phyloP scores from a whole-genome alignment of 306 rosid genomes.

The Citrullus mucosospermus region DNA sequence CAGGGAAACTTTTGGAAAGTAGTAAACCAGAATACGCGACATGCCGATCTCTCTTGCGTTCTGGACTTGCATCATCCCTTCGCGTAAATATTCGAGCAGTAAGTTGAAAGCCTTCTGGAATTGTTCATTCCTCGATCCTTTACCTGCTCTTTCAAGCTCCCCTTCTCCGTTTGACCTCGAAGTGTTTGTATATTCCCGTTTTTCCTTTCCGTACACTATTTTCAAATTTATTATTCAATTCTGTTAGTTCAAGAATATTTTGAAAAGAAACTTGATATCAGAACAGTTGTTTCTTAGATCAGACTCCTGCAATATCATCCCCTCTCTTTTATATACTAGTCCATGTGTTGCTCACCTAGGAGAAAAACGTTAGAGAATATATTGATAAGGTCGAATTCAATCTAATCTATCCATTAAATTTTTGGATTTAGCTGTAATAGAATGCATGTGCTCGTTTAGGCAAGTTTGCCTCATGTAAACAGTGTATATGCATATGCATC shows the following conservation, averaged over 20 bases:
- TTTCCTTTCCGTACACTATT: background rate
- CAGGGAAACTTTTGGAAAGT: constrained; percentile 54
- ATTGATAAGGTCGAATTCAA: background rate
- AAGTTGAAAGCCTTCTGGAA: constrained; percentile 22
- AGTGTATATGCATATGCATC: background rate
- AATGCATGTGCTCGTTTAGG: background rate
- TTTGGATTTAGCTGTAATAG: background rate
- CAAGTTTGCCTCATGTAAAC: background rate
- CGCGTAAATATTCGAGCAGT: constrained; percentile 78
- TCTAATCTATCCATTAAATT: background rate
- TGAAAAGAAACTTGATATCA: background rate
- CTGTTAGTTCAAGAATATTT: background rate
- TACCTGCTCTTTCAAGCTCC: constrained; percentile 1
- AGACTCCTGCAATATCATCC: background rate
- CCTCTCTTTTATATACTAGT: background rate
- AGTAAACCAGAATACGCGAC: constrained; percentile 48
- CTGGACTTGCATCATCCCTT: constrained; percentile 86
- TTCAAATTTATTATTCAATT: background rate
- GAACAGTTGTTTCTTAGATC: background rate
- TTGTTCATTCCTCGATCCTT: constrained; percentile 1
- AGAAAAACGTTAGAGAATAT: background rate
- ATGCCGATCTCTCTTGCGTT: constrained; percentile 72
- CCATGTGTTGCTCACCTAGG: background rate
- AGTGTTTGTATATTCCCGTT: background rate
- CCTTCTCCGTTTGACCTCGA: background rate